These are phyloP conservation scores for Mrakia blollopis DNA, from an alignment of 768 basidiomycete genomes.

Conservation along the genomic window DNA sequence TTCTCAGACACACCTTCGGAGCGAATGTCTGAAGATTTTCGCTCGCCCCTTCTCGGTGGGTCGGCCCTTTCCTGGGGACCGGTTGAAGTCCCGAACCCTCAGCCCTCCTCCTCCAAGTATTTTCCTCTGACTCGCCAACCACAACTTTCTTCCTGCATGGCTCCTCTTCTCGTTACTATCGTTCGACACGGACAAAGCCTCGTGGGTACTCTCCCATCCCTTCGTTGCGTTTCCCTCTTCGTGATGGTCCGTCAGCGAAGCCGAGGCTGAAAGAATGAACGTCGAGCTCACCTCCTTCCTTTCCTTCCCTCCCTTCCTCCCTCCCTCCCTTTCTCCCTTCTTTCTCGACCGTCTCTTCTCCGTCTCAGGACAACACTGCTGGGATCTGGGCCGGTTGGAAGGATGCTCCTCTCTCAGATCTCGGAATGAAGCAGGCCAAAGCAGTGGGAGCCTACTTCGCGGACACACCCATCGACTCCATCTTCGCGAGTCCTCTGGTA, in stretches of 20 bases:
- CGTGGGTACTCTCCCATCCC: background rate
- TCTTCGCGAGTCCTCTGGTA: constrained; percentile 63
- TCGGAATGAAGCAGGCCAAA: constrained; percentile 67
- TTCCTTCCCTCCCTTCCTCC: background rate
- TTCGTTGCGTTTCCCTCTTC: too few relatives aligned
- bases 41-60: too few relatives aligned
- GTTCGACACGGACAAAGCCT: background rate
- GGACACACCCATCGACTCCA: constrained; percentile 51
- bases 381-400: background rate
- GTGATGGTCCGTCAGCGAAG: too few relatives aligned
- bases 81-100: too few relatives aligned
- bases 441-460: constrained; percentile 58
- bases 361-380: background rate
- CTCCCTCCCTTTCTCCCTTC: background rate
- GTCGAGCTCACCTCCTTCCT: background rate
- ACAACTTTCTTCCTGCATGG: background rate
- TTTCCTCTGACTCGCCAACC: background rate
- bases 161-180: background rate
- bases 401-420: constrained; percentile 67
- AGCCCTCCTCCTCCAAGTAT: background rate
- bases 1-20: too few relatives aligned
- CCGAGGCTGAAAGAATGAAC: too few relatives aligned
- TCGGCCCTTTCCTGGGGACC: too few relatives aligned
- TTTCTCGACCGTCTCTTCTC: too few relatives aligned
- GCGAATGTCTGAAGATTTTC: too few relatives aligned